Evolutionary conservation across 2,329 filamentous ascomycete genomes (phyloP), one percentile per base, ranked within the genome.

Genomic region (Phialophora tarda): DNA sequence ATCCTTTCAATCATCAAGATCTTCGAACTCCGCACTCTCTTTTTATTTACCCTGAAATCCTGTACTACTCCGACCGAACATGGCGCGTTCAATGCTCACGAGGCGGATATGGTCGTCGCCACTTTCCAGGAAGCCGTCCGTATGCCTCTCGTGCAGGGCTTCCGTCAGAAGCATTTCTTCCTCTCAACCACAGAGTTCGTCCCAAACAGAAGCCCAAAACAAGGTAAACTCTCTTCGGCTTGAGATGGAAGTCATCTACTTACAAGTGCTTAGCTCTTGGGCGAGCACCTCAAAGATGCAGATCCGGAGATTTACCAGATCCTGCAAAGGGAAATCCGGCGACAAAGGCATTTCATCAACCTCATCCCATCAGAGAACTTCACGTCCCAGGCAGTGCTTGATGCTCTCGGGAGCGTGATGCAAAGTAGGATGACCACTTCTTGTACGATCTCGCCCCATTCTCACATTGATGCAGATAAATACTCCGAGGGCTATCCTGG

Each of bases 311-410:
- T 98, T 71, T 96, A 89, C 78, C 88, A 91, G 61, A 97, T 98
- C 74, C 88, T 98, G 73, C 90, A 96, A 79, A 94, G 68, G 67
- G 72, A 74, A 59, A 74, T 69, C 48, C 67, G 97, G 87, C 92
- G 95, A 78, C 95, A 99, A 85, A 90, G 92, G 81, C 93, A 99
- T 86, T 98, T 93, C 75, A 96, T 99, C 82, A 92, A 98, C 78
- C 89, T 99, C 79, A 99, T 99, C 76, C 94, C 95, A 77, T 98
- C 95, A 64, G 95, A 99, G 85, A 99, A 99, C 86, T 93, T 99
- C 82, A 99, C 95, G 66, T 99, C 95, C 70, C 93, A 93, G 75
- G 93, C 95, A 76, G 95, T 99, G 77, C 97, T 97, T 84, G 93
- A 99, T 83, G 95, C 95, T 68, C 89, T 99, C 72, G 95, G 95